Conservation (phyloP, 139 green algal genomes). For the Deuterostichococcus epilithicus region DNA sequence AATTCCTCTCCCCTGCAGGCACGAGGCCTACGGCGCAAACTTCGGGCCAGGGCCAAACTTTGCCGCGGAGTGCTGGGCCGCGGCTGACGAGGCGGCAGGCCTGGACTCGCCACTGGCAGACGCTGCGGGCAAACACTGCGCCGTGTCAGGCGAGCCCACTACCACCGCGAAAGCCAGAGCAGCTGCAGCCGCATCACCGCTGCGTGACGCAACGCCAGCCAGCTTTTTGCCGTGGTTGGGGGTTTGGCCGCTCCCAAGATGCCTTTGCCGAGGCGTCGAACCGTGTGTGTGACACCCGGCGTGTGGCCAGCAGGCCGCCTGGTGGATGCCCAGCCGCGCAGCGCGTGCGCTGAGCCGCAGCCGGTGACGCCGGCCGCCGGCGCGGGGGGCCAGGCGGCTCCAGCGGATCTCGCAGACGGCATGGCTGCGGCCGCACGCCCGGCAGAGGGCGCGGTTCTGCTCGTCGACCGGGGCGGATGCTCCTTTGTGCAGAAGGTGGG, state of each 20-base stretch:
- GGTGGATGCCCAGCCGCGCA: constrained; percentile 24
- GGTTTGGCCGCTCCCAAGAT: too few species aligned
- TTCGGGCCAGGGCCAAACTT: neutral
- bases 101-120: neutral
- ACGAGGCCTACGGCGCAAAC: neutral
- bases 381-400: too few species aligned
- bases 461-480: constrained; percentile 55
- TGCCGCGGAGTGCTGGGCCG: neutral
- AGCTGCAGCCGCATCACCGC: neutral
- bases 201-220: neutral
- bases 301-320: constrained; percentile 19
- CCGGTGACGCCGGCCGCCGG: too few species aligned
- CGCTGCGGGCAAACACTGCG: neutral
- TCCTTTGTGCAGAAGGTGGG: constrained; percentile 55
- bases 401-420: too few species aligned
- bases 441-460: constrained; percentile 31
- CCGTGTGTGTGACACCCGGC: neutral
- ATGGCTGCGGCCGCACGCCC: neutral
- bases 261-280: too few species aligned
- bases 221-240: neutral
- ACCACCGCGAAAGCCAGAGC: neutral
- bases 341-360: constrained; percentile 30
- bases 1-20: neutral
- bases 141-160: neutral
- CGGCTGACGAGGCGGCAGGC: too few species aligned